Evolutionary conservation across 768 basidiomycete genomes (phyloP), one percentile per base, ranked within the genome.

Genomic region (Amanita pallidorosea): DNA sequence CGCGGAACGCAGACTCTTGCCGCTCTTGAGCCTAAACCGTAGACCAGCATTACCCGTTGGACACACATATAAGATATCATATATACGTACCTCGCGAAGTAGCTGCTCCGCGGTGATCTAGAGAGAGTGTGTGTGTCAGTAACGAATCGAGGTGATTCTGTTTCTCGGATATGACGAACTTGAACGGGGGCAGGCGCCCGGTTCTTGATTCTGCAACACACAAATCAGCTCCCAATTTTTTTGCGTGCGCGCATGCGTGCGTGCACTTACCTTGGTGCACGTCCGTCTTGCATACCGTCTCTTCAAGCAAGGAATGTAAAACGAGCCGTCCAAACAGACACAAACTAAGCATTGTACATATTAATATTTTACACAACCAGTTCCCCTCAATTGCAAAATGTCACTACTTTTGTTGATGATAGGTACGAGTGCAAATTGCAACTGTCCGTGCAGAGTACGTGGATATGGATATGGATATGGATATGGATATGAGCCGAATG

Each of bases 61-160:
- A 9, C 13, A 9, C n/a, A 6, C 17, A 22, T 18, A 29, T 2
- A 29, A 29, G 7, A 29, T 29, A 20, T 15, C 27, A 36, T 31
- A 20, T 13, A 25, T 34, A 51, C 67, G 43, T 63, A 88, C 89
- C 73, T 99, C 96, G 60, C 96, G 85, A 8, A 99, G 74, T 38
- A 99, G 83, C 69, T 99, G 96, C 69, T 98, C 96, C 12, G 96
- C 91, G 52, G 96, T 98, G 69, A 98, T 94, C 91, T 97, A 68
- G 43, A 20, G 2, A 34, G 5, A 15, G 9, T n/a, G n/a, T 4
- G 20, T 25, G 5, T 4, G 34, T 48, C 7, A 34, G 45, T 13
- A 22, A 20, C 17, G 20, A 20, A 18, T 33, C 9, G 7, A 13
- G 20, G 4, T 36, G 35, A 38, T 5, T 8, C 1, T 49, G 13